Evolutionary conservation across 1,284 basidiomycete species (phyloP).

Genomic region (Fomitopsis palustris): DNA sequence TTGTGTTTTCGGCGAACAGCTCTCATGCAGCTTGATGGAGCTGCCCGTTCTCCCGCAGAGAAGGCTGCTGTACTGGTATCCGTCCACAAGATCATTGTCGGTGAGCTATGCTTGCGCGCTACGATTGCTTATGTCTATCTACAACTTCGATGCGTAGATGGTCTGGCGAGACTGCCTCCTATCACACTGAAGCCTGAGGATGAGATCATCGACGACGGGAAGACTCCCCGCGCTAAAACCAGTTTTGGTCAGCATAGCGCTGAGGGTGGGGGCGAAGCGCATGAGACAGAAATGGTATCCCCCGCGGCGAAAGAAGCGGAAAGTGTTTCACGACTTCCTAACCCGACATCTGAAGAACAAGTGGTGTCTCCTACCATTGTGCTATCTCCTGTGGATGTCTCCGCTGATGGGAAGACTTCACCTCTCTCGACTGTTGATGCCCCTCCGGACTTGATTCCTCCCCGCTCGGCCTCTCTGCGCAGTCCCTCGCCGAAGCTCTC

Average conservation of each 20-base stretch:
- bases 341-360: background rate
- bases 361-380: slow-evolving; percentile 24
- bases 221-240: slow-evolving; percentile 30
- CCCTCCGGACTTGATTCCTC: slow-evolving; percentile 11
- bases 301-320: background rate
- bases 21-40: slow-evolving; percentile 62
- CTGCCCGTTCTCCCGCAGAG: slow-evolving; percentile 66
- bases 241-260: slow-evolving; percentile 21
- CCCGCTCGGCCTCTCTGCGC: slow-evolving; percentile 8
- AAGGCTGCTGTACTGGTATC: slow-evolving; percentile 80
- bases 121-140: background rate
- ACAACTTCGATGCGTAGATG: slow-evolving; percentile 41
- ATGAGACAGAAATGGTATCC: background rate
- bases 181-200: slow-evolving; percentile 61
- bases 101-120: slow-evolving; percentile 33
- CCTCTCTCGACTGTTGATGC: slow-evolving; percentile 12
- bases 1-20: slow-evolving; percentile 38
- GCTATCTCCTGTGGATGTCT: slow-evolving; percentile 23
- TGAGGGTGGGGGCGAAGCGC: slow-evolving; percentile 18
- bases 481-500: slow-evolving; percentile 22
- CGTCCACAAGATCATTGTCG: slow-evolving; percentile 82
- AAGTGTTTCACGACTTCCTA: background rate
- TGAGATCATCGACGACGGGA: slow-evolving; percentile 34
- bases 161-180: slow-evolving; percentile 63
- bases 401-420: slow-evolving; percentile 6